Evolutionary conservation across 768 basidiomycete species (phyloP).

Genomic region (Amanita pseudoporphyria): DNA sequence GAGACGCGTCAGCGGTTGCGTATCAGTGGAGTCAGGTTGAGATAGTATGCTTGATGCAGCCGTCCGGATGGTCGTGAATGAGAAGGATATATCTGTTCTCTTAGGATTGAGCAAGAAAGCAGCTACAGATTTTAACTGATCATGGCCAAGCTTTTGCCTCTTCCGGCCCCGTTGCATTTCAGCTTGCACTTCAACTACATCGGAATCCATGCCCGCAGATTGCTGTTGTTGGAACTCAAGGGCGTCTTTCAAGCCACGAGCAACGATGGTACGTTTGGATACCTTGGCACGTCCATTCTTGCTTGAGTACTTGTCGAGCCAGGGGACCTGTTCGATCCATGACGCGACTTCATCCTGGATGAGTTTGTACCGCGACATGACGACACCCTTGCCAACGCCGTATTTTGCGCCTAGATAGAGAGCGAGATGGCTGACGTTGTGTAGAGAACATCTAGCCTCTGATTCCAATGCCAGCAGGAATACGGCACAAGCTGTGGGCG

Average conservation of each 20-base stretch:
- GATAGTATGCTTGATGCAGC: constrained; percentile 7
- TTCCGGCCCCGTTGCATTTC: constrained; percentile 5
- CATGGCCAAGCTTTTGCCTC: constrained; percentile 18
- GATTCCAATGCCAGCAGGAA: constrained; percentile 66
- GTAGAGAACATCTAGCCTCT: constrained; percentile 41
- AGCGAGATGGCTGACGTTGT: constrained; percentile 48
- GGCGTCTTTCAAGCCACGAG: constrained; percentile 60
- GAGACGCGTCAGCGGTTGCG: constrained; percentile 38
- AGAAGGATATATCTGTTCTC: constrained; percentile 1
- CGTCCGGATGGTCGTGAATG: constrained; percentile 1
- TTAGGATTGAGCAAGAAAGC: constrained; percentile 53
- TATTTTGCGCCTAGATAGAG: constrained; percentile 42
- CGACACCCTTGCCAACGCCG: constrained; percentile 39
- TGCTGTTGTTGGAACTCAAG: constrained; percentile 54
- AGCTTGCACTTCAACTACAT: too few species aligned
- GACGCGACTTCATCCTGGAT: constrained; percentile 51
- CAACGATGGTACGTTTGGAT: constrained; percentile 54
- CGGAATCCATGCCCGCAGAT: not conserved
- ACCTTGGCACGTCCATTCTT: constrained; percentile 47
- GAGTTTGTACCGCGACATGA: constrained; percentile 62
- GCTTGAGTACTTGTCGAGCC: constrained; percentile 52
- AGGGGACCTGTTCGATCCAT: constrained; percentile 60
- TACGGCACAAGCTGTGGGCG: constrained; percentile 57
- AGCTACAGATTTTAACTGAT: constrained; percentile 35
- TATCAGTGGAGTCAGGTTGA: constrained; percentile 26